phyloP scores from a whole-genome alignment of 2,329 filamentous ascomycete genomes.

The Microcyclospora tardicrescens region DNA sequence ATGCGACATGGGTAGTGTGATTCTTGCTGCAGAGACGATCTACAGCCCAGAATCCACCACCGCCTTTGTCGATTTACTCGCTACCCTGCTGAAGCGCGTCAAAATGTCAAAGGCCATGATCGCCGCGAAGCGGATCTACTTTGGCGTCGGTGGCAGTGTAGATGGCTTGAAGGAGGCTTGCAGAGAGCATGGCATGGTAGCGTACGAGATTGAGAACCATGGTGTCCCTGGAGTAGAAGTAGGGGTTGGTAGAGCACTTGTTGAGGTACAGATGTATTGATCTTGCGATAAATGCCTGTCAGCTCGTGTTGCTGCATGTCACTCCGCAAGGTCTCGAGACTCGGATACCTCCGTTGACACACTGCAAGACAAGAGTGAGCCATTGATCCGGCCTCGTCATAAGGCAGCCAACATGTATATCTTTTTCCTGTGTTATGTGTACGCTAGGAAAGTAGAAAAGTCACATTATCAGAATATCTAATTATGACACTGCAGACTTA shows the following conservation, averaged over 20 bases:
- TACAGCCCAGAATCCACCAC: constrained; percentile 62
- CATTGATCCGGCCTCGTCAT: no score
- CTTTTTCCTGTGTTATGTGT: no score
- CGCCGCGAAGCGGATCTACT: constrained; percentile 69
- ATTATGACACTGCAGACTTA: no score
- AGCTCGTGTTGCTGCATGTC: not conserved
- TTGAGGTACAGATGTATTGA: constrained; percentile 33
- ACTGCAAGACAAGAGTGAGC: no score
- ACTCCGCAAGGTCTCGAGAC: no score
- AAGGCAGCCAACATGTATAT: no score
- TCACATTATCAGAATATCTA: no score
- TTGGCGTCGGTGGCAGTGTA: constrained; percentile 70
- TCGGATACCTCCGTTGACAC: no score
- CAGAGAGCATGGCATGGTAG: constrained; percentile 30
- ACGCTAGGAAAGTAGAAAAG: no score
- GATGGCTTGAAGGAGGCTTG: constrained; percentile 52
- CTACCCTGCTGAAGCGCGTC: constrained; percentile 42
- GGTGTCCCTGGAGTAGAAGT: constrained; percentile 29
- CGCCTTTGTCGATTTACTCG: constrained; percentile 55
- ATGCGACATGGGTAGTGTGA: constrained; percentile 33
- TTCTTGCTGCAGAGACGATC: constrained; percentile 70
- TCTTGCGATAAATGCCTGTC: not conserved
- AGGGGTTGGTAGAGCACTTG: constrained; percentile 34
- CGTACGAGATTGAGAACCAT: constrained; percentile 35
- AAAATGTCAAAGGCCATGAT: constrained; percentile 50